phyloP scores from a whole-genome alignment of 2,329 filamentous ascomycete species.

The Thyridium curvatum region DNA sequence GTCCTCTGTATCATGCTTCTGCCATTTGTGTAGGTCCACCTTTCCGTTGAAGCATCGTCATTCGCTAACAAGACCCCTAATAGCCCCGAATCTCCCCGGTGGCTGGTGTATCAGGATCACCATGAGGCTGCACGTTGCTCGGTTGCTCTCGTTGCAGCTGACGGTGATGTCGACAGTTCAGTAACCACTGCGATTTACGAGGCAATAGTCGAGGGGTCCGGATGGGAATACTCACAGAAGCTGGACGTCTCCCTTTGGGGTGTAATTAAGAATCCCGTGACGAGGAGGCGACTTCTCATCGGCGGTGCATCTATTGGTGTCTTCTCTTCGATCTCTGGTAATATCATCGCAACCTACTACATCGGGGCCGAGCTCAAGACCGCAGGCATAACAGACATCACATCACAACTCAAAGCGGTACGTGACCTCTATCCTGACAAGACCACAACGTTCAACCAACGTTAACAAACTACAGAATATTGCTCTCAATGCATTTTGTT shows the following conservation, averaged over 20 bases:
- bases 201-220: constrained; percentile 36
- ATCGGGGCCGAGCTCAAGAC: constrained; percentile 29
- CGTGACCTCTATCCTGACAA: constrained; percentile 1
- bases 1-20: constrained; percentile 32
- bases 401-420: constrained; percentile 28
- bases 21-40: constrained; percentile 23
- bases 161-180: constrained; percentile 29
- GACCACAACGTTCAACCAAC: not conserved
- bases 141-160: constrained; percentile 32
- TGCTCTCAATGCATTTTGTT: constrained; percentile 2
- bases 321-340: constrained; percentile 27
- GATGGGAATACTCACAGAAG: constrained; percentile 35
- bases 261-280: constrained; percentile 26
- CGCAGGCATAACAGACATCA: constrained; percentile 30
- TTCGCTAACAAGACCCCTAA: too few relatives aligned
- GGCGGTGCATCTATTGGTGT: constrained; percentile 26
- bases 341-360: constrained; percentile 34
- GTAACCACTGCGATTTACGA: constrained; percentile 30
- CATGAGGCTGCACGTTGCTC: constrained; percentile 30
- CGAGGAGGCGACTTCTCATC: constrained; percentile 31
- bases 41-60: too few relatives aligned
- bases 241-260: constrained; percentile 28
- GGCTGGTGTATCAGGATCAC: constrained; percentile 30
- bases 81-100: constrained; percentile 34
- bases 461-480: not conserved